A percentile compares a stretch with the other conserved stretches of the same genome.
Conservation (phyloP, 805 yeast species). For the Cyberlindnera nakhonratchasimensis region DNA sequence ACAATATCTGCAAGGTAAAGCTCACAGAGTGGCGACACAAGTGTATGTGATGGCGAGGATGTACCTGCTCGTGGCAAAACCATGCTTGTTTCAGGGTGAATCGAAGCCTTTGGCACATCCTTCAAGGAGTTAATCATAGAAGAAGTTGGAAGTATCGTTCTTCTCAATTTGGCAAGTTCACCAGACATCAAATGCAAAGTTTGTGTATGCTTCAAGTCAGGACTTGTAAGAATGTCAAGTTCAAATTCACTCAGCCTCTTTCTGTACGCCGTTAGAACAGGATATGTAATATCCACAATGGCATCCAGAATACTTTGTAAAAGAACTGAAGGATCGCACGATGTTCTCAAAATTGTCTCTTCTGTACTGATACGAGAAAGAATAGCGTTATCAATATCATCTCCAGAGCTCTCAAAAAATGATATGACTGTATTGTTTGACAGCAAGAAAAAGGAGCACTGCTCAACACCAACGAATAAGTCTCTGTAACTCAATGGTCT, state of each 20-base stretch:
- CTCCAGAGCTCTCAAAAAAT: slow-evolving; percentile 55
- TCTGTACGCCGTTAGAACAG: slow-evolving; percentile 51
- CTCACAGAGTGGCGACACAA: slow-evolving; percentile 41
- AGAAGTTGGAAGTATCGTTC: slow-evolving; percentile 46
- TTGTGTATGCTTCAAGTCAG: slow-evolving; percentile 48
- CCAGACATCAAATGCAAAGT: slow-evolving; percentile 51
- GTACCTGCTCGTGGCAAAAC: not conserved
- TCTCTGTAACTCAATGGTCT: slow-evolving; percentile 44
- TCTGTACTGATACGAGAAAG: slow-evolving; percentile 43
- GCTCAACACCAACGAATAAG: slow-evolving; percentile 50
- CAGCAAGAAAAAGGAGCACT: slow-evolving; percentile 48
- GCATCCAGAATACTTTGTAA: slow-evolving; percentile 55
- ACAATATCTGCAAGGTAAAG: slow-evolving; percentile 52
- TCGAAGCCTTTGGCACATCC: slow-evolving; percentile 32
- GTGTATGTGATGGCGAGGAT: slow-evolving; percentile 6
- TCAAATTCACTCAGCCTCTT: slow-evolving; percentile 47
- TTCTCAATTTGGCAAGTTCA: slow-evolving; percentile 46
- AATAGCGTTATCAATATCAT: slow-evolving; percentile 50
- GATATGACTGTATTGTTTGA: slow-evolving; percentile 46
- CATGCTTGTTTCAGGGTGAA: slow-evolving; percentile 6
- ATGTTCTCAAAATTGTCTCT: slow-evolving; percentile 46
- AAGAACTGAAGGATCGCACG: slow-evolving; percentile 49
- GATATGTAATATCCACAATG: slow-evolving; percentile 49
- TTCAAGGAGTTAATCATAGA: slow-evolving; percentile 44
- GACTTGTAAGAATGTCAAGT: slow-evolving; percentile 45